Evolutionary conservation across 148 eudicot genomes (phyloP), one percentile per base, ranked within the genome.

Genomic region (Rhododendron ferrugineum): DNA sequence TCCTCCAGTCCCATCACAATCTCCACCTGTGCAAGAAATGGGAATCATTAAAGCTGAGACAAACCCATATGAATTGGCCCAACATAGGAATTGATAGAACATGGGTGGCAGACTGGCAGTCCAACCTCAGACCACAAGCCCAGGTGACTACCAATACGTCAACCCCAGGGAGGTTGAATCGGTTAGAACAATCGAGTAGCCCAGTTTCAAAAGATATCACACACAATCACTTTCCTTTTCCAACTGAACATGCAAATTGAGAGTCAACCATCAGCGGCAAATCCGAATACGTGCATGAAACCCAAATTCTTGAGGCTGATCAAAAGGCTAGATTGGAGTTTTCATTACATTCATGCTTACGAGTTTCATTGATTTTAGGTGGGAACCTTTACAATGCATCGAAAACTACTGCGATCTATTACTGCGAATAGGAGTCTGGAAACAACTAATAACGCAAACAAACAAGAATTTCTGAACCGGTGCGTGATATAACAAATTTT

Each of bases 1-100:
- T 88, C 92, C 77, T 90, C 92, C 2, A 90, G 88, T 49, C 86
- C 92, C 92, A 90, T 90, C 42, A 90, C 90, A 79, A 90, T 88
- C 82, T 90, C 92, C 58, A 90, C 92, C 92, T 90, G 88, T 22
- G 13, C 16, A 11, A 16, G n/a, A 49, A 76, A 30, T 76, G 30
- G 23, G 47, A 52, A 30, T 78, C 18, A 11, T 44, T 56, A 11
- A 11, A n/a, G 73, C 73, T 11, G 6, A 66, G 73, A 5, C 73
- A 0, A n/a, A 66, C 73, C 73, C 70, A 2, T 64, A 9, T n/a
- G 11, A 23, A 60, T 22, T 60, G 11, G 66, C 66, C 28, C 66
- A 60, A 60, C 28, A 60, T 22, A 60, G 10, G 44, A 62, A 66
- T 66, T 26, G 73, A 64, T n/a, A 64, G 70, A 30, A 64, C 30